A percentile compares a stretch with the other conserved stretches of the same genome.
Conservation (phyloP, 768 basidiomycete species). For the Lyophyllum semitale region DNA sequence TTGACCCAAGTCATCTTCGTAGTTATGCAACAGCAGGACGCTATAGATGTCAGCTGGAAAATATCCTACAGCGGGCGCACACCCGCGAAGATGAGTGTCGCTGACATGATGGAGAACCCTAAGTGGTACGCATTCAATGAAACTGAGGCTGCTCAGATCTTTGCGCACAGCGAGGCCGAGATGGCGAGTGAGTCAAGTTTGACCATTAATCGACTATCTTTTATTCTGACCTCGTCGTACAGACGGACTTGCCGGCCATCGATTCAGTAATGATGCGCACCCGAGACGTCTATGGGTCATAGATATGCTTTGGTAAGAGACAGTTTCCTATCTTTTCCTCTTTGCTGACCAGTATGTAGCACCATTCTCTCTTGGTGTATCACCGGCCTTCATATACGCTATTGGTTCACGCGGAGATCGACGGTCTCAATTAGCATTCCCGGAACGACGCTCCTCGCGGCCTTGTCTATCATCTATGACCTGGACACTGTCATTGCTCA, state of each 20-base stretch:
- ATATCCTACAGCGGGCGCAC: constrained; percentile 28
- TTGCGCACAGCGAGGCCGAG: constrained; percentile 23
- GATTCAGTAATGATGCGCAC: constrained; percentile 27
- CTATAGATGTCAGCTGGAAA: constrained; percentile 32
- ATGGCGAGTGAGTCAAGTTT: constrained; percentile 20
- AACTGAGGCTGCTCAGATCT: constrained; percentile 18
- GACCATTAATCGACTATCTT: not conserved
- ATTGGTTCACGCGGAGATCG: constrained; percentile 33
- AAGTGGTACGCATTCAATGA: constrained; percentile 21
- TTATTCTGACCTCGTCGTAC: not conserved
- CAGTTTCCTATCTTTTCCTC: not conserved
- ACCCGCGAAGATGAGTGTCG: constrained; percentile 21
- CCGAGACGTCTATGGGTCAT: constrained; percentile 21
- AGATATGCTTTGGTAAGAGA: constrained; percentile 11
- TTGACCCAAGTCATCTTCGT: not conserved
- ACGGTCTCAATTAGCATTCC: constrained; percentile 30
- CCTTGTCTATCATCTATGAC: constrained; percentile 7
- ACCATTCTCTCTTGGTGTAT: not conserved
- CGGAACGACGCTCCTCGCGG: constrained; percentile 20
- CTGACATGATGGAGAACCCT: constrained; percentile 13
- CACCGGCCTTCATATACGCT: constrained; percentile 17
- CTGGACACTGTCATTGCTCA: not conserved
- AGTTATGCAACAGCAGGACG: constrained; percentile 10
- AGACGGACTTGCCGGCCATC: constrained; percentile 31
- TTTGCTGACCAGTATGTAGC: not conserved